Percentiles rank a stretch among this genome's conserved stretches.
These are phyloP conservation scores for Elongisporangium anandrum DNA, from an alignment of 352 stramenopile genomes.

Conservation along the genomic window DNA sequence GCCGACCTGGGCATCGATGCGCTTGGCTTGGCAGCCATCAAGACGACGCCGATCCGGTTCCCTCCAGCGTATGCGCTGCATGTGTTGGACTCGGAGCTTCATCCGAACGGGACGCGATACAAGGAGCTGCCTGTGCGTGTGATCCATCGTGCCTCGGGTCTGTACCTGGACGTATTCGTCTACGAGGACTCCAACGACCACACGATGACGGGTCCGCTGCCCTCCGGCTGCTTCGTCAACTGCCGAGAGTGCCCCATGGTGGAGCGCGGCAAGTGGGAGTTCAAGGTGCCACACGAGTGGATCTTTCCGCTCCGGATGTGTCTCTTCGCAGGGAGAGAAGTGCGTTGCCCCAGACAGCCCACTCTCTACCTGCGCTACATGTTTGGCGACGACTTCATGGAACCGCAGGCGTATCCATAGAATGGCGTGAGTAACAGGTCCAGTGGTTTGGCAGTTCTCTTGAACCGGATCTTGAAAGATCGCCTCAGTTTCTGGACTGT, in stretches of 20 bases:
- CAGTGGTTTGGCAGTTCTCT: background rate
- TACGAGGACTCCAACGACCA: conserved; percentile 13
- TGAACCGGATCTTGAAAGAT: too few relatives aligned
- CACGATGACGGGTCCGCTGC: conserved; percentile 10
- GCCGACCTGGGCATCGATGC: conserved; percentile 21
- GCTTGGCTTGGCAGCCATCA: conserved; percentile 9
- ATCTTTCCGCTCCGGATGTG: background rate
- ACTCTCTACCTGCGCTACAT: background rate
- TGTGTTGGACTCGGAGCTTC: conserved; percentile 14
- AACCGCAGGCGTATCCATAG: background rate
- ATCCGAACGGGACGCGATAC: conserved; percentile 12
- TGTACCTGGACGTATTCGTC: conserved; percentile 31
- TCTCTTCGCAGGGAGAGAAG: background rate
- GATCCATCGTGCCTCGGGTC: conserved; percentile 12
- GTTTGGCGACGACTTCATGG: background rate
- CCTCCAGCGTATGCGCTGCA: conserved; percentile 15
- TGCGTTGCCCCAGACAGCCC: background rate
- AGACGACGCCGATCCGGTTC: conserved; percentile 9
- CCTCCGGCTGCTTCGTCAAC: conserved; percentile 19
- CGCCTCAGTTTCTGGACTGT: background rate
- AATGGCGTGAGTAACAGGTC: too few relatives aligned
- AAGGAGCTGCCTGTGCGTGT: conserved; percentile 17
- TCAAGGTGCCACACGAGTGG: background rate
- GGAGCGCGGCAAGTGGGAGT: background rate
- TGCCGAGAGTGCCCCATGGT: conserved; percentile 10